A percentile compares a stretch with the other conserved stretches of the same genome.
phyloP scores from a whole-genome alignment of 2,329 filamentous ascomycete genomes.

The Ceratocystis cacaofunesta region DNA sequence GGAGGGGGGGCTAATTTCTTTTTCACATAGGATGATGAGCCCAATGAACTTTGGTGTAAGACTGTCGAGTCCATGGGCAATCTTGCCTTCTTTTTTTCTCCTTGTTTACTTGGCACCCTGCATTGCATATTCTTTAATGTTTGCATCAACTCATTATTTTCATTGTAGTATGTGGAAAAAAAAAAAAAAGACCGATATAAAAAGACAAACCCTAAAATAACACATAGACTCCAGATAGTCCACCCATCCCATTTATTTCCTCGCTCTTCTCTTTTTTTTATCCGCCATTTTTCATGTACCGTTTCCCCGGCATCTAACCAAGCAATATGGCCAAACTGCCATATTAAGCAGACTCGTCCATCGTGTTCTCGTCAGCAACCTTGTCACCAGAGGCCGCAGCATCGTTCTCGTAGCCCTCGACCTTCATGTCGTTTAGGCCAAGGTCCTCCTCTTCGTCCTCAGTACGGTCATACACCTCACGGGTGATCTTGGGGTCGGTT shows the following conservation, averaged over 20 bases:
- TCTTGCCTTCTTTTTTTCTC: neutral
- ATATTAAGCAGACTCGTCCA: slow-evolving; percentile 13
- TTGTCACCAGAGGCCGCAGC: slow-evolving; percentile 28
- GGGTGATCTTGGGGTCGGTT: slow-evolving; percentile 63
- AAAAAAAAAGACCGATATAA: slow-evolving; percentile 10
- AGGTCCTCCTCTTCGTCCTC: slow-evolving; percentile 88
- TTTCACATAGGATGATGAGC: neutral
- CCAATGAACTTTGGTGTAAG: neutral
- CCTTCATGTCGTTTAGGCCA: slow-evolving; percentile 83
- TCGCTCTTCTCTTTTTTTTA: neutral
- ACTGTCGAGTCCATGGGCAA: neutral
- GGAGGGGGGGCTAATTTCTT: neutral
- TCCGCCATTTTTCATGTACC: neutral
- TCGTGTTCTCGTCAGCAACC: slow-evolving; percentile 21
- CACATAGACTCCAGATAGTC: slow-evolving; percentile 8
- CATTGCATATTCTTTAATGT: neutral
- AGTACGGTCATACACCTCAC: slow-evolving; percentile 73
- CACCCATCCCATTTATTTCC: neutral
- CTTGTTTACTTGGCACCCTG: neutral
- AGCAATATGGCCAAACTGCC: neutral
- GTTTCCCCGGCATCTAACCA: neutral
- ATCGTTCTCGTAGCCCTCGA: slow-evolving; percentile 57
- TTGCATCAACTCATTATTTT: slow-evolving; percentile 1
- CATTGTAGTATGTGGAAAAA: neutral
- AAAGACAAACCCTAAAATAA: slow-evolving; percentile 6